phyloP scores from a whole-genome alignment of 2,329 filamentous ascomycete genomes.

The Penicillium digitatum region DNA sequence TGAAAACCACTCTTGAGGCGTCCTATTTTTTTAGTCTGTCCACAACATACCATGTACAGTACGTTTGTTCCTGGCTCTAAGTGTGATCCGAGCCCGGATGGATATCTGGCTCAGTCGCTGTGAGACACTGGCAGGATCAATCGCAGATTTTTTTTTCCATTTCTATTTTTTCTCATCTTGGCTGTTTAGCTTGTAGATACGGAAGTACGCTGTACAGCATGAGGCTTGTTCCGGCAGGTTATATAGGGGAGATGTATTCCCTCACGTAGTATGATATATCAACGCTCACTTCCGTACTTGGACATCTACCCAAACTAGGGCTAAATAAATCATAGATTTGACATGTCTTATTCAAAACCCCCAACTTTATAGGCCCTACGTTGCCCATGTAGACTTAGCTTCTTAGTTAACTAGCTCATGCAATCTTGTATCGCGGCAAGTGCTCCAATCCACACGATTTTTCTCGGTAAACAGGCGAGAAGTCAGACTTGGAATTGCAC shows the following conservation, averaged over 20 bases:
- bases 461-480: not conserved
- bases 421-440: not conserved
- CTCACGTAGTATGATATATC: not conserved
- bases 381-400: not conserved
- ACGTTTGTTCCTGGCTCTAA: slow-evolving; percentile 28
- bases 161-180: not conserved
- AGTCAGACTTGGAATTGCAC: too few species aligned
- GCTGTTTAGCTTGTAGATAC: not conserved
- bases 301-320: not conserved
- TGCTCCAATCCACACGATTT: too few species aligned
- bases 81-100: slow-evolving; percentile 16
- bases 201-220: too few species aligned
- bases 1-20: slow-evolving; percentile 16
- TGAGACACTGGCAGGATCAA: slow-evolving; percentile 16
- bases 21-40: slow-evolving; percentile 20
- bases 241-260: not conserved
- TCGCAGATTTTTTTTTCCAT: slow-evolving; percentile 16
- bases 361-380: not conserved
- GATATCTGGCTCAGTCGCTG: slow-evolving; percentile 19
- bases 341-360: not conserved
- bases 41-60: slow-evolving; percentile 34
- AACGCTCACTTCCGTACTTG: not conserved
- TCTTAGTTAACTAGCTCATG: not conserved
- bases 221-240: not conserved
- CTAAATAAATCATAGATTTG: not conserved